Conservation (phyloP, 306 rosid genomes). For the Styphnolobium japonicum region DNA sequence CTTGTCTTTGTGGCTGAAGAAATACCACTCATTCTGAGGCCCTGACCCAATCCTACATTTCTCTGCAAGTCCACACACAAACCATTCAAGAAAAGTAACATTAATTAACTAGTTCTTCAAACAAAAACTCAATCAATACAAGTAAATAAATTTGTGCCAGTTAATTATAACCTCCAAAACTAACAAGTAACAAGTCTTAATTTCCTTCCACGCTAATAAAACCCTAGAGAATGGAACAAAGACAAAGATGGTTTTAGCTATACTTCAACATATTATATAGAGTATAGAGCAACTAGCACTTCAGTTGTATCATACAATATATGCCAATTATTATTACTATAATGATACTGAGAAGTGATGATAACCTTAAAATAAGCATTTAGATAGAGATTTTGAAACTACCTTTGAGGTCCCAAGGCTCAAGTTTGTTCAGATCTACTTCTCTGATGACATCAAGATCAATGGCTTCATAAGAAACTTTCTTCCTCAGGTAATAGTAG, state of each 20-base stretch:
- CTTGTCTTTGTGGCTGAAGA: slow-evolving; percentile 98
- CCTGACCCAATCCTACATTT: slow-evolving; percentile 93
- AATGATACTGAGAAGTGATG: background rate
- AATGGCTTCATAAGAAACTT: slow-evolving; percentile 89
- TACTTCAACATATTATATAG: background rate
- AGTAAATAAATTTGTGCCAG: background rate
- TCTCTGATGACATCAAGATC: slow-evolving; percentile 94
- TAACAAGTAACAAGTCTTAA: background rate
- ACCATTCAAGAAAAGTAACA: background rate
- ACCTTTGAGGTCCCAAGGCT: slow-evolving; percentile 99
- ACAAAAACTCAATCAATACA: background rate
- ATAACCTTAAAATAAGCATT: background rate
- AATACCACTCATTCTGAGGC: slow-evolving; percentile 95
- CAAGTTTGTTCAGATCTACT: slow-evolving; percentile 91
- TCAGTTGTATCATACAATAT: background rate
- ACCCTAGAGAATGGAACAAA: background rate
- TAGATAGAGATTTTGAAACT: background rate
- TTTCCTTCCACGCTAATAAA: background rate
- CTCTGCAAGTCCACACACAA: slow-evolving; percentile 39
- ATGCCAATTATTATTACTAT: background rate
- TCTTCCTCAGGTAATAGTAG: slow-evolving; percentile 90
- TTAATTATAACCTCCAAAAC: background rate
- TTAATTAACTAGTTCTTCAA: background rate
- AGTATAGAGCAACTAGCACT: background rate
- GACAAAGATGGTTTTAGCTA: background rate